phyloP scores from a whole-genome alignment of 148 eudicot species.

The Vaccinium macrocarpon region DNA sequence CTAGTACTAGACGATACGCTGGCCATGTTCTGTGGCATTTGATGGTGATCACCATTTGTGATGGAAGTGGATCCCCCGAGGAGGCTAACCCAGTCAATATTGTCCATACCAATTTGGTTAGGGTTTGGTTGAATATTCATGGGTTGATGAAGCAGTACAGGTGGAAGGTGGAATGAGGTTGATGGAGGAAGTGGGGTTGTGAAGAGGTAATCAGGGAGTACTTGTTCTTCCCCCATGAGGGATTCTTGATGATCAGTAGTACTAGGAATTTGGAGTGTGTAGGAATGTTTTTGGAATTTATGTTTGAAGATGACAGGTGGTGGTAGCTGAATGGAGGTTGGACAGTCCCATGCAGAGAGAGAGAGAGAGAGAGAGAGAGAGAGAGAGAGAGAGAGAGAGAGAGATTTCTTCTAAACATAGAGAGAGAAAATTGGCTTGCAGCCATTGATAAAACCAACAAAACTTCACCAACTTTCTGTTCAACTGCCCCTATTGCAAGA shows the following conservation, averaged over 20 bases:
- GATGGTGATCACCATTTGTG: conserved; percentile 23
- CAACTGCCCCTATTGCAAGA: conserved; percentile 55
- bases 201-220: conserved; percentile 15
- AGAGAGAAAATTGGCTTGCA: conserved; percentile 33
- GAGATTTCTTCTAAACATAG: conserved; percentile 23
- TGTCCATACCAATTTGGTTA: conserved; percentile 28
- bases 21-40: conserved; percentile 13
- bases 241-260: not conserved
- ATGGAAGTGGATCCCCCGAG: conserved; percentile 19
- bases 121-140: conserved; percentile 16
- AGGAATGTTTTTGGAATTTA: conserved; percentile 16
- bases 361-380: conserved; percentile 20
- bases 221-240: conserved; percentile 27
- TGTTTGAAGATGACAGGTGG: conserved; percentile 20
- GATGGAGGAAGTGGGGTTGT: conserved; percentile 19
- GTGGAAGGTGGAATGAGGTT: conserved; percentile 4
- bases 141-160: conserved; percentile 11
- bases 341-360: conserved; percentile 24
- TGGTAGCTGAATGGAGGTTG: conserved; percentile 33
- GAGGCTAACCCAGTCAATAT: conserved; percentile 45
- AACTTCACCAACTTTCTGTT: conserved; percentile 69
- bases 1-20: not conserved
- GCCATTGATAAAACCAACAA: conserved; percentile 57
- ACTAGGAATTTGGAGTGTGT: not conserved
- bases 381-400: conserved; percentile 23